phyloP scores from a whole-genome alignment of 768 basidiomycete genomes.

The Rhizopogon vinicolor region DNA sequence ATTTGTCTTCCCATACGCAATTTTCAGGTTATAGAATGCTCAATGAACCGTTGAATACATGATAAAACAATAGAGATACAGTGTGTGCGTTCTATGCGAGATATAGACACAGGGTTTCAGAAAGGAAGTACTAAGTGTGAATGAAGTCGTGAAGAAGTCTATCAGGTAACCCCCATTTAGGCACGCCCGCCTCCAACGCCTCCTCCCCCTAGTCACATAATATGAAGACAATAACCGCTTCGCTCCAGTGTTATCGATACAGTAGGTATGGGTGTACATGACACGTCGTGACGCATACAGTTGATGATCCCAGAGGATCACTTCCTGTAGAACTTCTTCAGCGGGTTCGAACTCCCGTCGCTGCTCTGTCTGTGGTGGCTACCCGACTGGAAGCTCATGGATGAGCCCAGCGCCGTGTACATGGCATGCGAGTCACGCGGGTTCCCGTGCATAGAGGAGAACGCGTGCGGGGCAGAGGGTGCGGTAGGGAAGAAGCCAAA shows the following conservation, averaged over 20 bases:
- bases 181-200: neutral
- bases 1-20: too few relatives aligned
- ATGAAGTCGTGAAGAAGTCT: constrained; percentile 3
- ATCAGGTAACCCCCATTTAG: neutral
- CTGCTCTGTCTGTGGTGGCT: constrained; percentile 17
- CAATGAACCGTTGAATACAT: neutral
- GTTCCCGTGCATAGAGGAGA: constrained; percentile 51
- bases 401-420: constrained; percentile 46
- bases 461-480: constrained; percentile 53
- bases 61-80: constrained; percentile 16
- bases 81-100: constrained; percentile 12
- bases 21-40: too few relatives aligned
- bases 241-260: constrained; percentile 21
- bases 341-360: constrained; percentile 21
- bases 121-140: constrained; percentile 6
- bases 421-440: constrained; percentile 57
- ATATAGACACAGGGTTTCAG: constrained; percentile 17
- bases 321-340: constrained; percentile 35
- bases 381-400: constrained; percentile 20
- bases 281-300: constrained; percentile 5
- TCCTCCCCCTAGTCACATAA: neutral
- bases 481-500: constrained; percentile 57
- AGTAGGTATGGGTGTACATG: constrained; percentile 7
- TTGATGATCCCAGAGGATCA: constrained; percentile 6
- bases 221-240: constrained; percentile 4